Evolutionary conservation across 768 basidiomycete species (phyloP).

Genomic region (Auriscalpium orientale): DNA sequence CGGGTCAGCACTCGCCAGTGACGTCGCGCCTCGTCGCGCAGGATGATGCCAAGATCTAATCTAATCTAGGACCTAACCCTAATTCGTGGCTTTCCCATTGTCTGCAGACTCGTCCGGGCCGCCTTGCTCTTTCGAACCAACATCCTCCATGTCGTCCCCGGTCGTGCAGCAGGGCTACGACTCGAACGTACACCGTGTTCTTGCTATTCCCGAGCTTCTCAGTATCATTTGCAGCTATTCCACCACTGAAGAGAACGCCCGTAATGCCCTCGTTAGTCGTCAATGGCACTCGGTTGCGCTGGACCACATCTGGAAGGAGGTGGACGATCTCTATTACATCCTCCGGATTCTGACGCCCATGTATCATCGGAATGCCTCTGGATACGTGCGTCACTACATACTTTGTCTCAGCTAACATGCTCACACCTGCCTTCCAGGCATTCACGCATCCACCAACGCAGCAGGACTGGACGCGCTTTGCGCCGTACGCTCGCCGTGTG

Average conservation of each 20-base stretch:
- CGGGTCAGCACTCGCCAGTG: too few species aligned
- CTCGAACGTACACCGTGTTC: conserved; percentile 11
- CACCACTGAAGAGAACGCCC: conserved; percentile 2
- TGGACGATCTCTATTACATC: conserved; percentile 9
- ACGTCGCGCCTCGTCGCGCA: too few species aligned
- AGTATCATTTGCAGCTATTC: conserved; percentile 10
- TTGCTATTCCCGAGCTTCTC: conserved; percentile 13
- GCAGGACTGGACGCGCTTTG: conserved; percentile 12
- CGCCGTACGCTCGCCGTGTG: conserved; percentile 15
- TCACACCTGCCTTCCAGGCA: not conserved
- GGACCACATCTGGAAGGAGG: conserved; percentile 10
- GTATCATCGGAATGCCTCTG: not conserved
- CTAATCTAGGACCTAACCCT: too few species aligned
- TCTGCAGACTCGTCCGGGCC: too few species aligned
- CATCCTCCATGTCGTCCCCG: too few species aligned
- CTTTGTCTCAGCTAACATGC: not conserved
- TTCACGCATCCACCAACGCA: conserved; percentile 8
- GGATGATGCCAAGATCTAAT: too few species aligned
- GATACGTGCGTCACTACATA: not conserved
- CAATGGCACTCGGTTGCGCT: conserved; percentile 10
- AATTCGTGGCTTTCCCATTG: too few species aligned
- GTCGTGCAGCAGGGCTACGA: conserved; percentile 1
- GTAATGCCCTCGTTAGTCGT: conserved; percentile 10
- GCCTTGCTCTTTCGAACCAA: too few species aligned
- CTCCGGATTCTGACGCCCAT: conserved; percentile 4